Conservation (phyloP, 202 grass and related monocot genomes). For the Musa balbisiana region DNA sequence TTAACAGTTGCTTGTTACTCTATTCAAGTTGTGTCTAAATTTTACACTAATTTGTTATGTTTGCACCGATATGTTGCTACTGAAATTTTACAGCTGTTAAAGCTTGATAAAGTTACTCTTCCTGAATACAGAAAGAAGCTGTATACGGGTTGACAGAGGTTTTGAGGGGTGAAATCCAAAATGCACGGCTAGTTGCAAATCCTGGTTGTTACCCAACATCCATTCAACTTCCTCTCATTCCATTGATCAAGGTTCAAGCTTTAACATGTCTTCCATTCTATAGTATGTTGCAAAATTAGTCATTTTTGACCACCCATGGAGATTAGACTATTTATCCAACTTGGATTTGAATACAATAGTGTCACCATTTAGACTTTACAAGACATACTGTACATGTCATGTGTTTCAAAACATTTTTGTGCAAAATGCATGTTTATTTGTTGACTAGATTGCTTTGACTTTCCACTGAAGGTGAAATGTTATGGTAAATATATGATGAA, state of each 20-base stretch:
- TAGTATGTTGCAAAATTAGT: neutral
- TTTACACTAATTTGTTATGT: neutral
- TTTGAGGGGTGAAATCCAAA: constrained; percentile 60
- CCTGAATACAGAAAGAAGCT: constrained; percentile 55
- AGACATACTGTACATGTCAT: neutral
- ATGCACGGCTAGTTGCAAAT: constrained; percentile 77
- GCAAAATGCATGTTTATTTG: neutral
- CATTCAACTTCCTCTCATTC: constrained; percentile 93
- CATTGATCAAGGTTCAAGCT: constrained; percentile 63
- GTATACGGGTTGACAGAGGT: constrained; percentile 89
- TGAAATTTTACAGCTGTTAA: neutral
- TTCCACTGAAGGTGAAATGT: neutral
- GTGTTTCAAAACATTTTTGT: neutral
- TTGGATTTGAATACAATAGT: neutral
- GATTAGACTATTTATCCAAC: neutral
- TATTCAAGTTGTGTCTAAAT: neutral
- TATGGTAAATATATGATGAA: neutral
- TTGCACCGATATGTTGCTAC: neutral
- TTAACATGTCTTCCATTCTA: neutral
- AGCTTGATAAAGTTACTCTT: neutral
- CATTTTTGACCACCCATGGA: too few species aligned
- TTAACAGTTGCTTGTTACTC: neutral
- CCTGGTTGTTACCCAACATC: constrained; percentile 96
- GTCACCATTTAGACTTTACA: neutral
- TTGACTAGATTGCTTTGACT: neutral